Conservation (phyloP, 805 yeast genomes). For the Kazachstania bromeliacearum region DNA sequence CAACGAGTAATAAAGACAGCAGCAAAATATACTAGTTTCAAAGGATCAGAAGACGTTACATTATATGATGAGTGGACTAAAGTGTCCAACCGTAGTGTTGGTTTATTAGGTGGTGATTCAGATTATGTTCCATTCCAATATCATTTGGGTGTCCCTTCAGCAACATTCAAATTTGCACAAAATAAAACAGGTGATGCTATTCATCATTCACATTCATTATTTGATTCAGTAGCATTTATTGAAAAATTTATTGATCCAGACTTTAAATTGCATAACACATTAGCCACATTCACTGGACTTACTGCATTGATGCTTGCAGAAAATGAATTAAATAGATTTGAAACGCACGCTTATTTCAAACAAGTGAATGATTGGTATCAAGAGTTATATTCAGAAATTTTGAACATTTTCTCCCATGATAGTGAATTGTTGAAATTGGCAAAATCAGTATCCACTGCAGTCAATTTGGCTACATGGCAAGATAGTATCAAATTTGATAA, state of each 20-base stretch:
- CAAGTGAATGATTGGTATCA: slow-evolving; percentile 34
- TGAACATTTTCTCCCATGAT: slow-evolving; percentile 16
- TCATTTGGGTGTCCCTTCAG: slow-evolving; percentile 58
- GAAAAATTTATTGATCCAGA: slow-evolving; percentile 42
- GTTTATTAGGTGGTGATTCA: slow-evolving; percentile 40
- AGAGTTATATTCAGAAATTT: slow-evolving; percentile 16
- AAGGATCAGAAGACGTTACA: slow-evolving; percentile 30
- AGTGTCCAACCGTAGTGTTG: slow-evolving; percentile 31
- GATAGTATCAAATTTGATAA: slow-evolving; percentile 39
- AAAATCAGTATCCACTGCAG: slow-evolving; percentile 4
- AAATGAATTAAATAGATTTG: slow-evolving; percentile 44
- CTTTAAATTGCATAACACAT: slow-evolving; percentile 42
- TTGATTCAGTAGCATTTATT: slow-evolving; percentile 52
- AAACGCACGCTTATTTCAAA: slow-evolving; percentile 39
- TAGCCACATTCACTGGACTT: slow-evolving; percentile 54
- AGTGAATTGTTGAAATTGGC: slow-evolving; percentile 9
- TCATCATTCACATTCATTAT: slow-evolving; percentile 49
- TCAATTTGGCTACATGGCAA: slow-evolving; percentile 6
- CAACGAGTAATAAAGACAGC: slow-evolving; percentile 36
- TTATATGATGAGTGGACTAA: slow-evolving; percentile 42
- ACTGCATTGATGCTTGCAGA: slow-evolving; percentile 46
- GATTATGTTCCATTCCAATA: slow-evolving; percentile 55
- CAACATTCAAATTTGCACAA: slow-evolving; percentile 37
- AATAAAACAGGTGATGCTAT: slow-evolving; percentile 37
- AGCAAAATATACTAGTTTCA: slow-evolving; percentile 38